Percentiles rank a stretch among this genome's conserved stretches.
Evolutionary conservation across 306 rosid species (phyloP).

Genomic region (Vigna radiata): DNA sequence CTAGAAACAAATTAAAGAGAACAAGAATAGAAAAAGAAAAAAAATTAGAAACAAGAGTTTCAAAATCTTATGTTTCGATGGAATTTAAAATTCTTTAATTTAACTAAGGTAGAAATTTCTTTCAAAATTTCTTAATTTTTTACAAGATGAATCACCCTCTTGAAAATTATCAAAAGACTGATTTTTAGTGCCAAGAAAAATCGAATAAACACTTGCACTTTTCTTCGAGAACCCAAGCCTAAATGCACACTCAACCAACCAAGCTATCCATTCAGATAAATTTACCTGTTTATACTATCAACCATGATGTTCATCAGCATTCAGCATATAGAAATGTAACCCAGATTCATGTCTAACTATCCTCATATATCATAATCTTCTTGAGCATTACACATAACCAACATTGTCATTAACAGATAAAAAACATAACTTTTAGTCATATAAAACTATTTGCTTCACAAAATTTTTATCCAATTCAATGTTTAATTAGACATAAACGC

Average conservation of each 20-base stretch:
- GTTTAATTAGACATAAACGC: slow-evolving; percentile 79
- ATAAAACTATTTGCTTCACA: slow-evolving; percentile 53
- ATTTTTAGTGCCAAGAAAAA: too few species aligned
- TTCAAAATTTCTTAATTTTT: too few species aligned
- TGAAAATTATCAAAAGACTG: too few species aligned
- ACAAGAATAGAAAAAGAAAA: too few species aligned
- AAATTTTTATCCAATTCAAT: slow-evolving; percentile 44
- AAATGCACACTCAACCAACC: slow-evolving; percentile 1
- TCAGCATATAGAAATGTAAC: not conserved
- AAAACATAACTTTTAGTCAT: slow-evolving; percentile 31
- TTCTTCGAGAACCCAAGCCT: too few species aligned
- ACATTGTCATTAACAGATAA: slow-evolving; percentile 32
- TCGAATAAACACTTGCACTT: too few species aligned
- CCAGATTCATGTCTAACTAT: slow-evolving; percentile 26
- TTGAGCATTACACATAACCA: slow-evolving; percentile 41
- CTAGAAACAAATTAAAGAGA: too few species aligned
- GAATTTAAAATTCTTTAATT: too few species aligned
- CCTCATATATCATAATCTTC: slow-evolving; percentile 40
- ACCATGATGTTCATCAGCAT: not conserved
- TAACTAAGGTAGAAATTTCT: too few species aligned
- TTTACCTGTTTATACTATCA: not conserved
- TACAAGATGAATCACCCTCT: too few species aligned
- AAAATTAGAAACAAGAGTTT: too few species aligned
- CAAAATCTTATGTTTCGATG: too few species aligned
- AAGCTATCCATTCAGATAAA: not conserved